Percentiles rank a stretch among this genome's conserved stretches.
Evolutionary conservation across 371 early-diverging fungal genomes (phyloP).

Genomic region (Thermomucor indicae-seudaticae): DNA sequence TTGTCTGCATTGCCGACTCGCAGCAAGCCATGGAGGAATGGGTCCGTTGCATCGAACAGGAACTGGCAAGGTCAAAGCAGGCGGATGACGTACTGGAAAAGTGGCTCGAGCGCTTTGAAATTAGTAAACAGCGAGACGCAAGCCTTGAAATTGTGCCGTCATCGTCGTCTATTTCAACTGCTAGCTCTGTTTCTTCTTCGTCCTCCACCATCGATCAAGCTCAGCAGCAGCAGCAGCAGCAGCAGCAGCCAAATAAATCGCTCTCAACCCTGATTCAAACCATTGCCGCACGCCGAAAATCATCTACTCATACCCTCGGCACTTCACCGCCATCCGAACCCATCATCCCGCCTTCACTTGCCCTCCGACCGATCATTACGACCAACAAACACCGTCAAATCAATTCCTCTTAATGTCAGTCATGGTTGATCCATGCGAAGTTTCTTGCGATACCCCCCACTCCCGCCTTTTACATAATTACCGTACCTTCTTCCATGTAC

Average conservation of each 20-base stretch:
- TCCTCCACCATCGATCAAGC: constrained; percentile 4
- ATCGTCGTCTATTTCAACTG: neutral
- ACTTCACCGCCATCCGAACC: too few relatives aligned
- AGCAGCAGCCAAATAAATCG: neutral
- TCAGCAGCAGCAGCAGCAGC: constrained; percentile 2
- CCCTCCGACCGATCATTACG: neutral
- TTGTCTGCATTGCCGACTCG: constrained; percentile 9
- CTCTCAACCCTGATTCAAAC: constrained; percentile 6
- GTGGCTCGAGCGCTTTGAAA: constrained; percentile 19
- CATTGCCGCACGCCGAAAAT: neutral
- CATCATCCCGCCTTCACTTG: neutral
- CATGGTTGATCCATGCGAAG: too few relatives aligned
- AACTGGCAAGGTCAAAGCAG: constrained; percentile 1
- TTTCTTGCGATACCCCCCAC: too few relatives aligned
- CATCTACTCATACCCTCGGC: too few relatives aligned
- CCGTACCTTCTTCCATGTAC: constrained; percentile 38
- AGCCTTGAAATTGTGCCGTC: too few relatives aligned
- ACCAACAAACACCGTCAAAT: neutral
- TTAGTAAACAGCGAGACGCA: constrained; percentile 8
- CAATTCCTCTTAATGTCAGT: neutral
- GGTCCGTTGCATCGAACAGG: constrained; percentile 4
- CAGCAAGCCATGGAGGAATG: constrained; percentile 9
- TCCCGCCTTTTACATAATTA: too few relatives aligned
- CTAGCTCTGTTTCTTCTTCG: neutral
- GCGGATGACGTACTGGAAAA: constrained; percentile 11